Evolutionary conservation across 768 basidiomycete genomes (phyloP).

Genomic region (Chiua virens): DNA sequence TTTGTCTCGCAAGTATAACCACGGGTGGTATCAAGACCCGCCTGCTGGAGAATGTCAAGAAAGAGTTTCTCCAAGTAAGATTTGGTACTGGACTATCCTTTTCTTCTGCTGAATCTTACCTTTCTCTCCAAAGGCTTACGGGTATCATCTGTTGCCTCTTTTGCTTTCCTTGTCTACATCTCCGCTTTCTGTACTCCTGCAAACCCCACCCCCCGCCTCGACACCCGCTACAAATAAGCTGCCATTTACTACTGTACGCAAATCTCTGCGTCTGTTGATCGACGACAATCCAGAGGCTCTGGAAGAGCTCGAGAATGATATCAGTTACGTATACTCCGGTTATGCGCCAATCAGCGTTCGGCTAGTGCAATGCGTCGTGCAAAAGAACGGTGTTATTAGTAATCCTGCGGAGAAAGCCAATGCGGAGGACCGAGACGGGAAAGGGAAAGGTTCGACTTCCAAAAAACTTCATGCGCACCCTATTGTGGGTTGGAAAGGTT

Average conservation of each 20-base stretch:
- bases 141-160: constrained; percentile 69
- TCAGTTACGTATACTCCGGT: constrained; percentile 94
- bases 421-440: constrained; percentile 38
- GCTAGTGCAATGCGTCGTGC: constrained; percentile 89
- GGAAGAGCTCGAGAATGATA: constrained; percentile 88
- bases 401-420: constrained; percentile 63
- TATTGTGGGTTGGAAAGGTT: constrained; percentile 95
- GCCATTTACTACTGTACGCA: constrained; percentile 72
- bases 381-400: constrained; percentile 86
- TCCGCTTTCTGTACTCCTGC: constrained; percentile 65
- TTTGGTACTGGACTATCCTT: neutral
- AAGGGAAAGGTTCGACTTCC: constrained; percentile 36
- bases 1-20: constrained; percentile 85
- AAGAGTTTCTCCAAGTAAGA: constrained; percentile 81
- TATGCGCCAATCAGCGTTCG: constrained; percentile 93
- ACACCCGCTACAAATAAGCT: constrained; percentile 53
- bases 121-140: constrained; percentile 56
- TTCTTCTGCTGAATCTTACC: constrained; percentile 20
- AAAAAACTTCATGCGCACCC: constrained; percentile 82
- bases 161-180: constrained; percentile 64
- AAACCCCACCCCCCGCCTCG: constrained; percentile 63
- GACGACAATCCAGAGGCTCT: constrained; percentile 78
- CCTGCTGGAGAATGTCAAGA: constrained; percentile 81
- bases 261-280: constrained; percentile 87
- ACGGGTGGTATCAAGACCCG: constrained; percentile 86